phyloP scores from a whole-genome alignment of 1,284 basidiomycete genomes.

The Mycosarcoma maydis region DNA sequence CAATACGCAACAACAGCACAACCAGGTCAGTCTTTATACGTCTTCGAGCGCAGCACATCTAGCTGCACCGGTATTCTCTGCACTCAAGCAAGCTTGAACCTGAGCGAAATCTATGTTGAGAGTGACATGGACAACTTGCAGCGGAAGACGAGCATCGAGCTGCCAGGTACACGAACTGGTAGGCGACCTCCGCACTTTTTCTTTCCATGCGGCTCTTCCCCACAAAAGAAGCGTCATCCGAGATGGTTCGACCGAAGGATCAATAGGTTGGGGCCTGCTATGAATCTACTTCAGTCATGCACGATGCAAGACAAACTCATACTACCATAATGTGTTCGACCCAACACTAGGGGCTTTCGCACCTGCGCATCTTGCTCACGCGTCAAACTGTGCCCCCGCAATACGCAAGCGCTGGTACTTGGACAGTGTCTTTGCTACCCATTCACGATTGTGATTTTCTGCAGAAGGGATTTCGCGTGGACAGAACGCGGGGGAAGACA shows the following conservation, averaged over 20 bases:
- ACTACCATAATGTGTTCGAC: neutral
- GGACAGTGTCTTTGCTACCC: neutral
- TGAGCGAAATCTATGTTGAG: too few species aligned
- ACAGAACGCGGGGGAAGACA: slow-evolving; percentile 4
- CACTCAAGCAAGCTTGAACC: too few species aligned
- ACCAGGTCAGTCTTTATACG: slow-evolving; percentile 5
- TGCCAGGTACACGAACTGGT: neutral
- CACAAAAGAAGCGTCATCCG: slow-evolving; percentile 6
- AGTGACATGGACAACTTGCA: neutral
- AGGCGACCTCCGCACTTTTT: slow-evolving; percentile 15
- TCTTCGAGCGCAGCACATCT: too few species aligned
- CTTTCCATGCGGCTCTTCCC: slow-evolving; percentile 15
- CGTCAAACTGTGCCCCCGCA: slow-evolving; percentile 5
- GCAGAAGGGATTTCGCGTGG: neutral
- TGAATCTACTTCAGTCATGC: neutral
- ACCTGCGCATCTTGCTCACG: too few species aligned
- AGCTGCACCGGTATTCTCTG: too few species aligned
- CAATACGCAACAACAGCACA: neutral
- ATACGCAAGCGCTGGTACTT: neutral
- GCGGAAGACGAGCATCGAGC: too few species aligned
- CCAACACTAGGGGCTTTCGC: too few species aligned
- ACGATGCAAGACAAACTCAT: neutral
- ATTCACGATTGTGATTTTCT: slow-evolving; percentile 1
- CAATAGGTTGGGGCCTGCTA: too few species aligned
- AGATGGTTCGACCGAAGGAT: neutral